phyloP scores from a whole-genome alignment of 78 protist genomes.

The Creolimax fragrantissima region DNA sequence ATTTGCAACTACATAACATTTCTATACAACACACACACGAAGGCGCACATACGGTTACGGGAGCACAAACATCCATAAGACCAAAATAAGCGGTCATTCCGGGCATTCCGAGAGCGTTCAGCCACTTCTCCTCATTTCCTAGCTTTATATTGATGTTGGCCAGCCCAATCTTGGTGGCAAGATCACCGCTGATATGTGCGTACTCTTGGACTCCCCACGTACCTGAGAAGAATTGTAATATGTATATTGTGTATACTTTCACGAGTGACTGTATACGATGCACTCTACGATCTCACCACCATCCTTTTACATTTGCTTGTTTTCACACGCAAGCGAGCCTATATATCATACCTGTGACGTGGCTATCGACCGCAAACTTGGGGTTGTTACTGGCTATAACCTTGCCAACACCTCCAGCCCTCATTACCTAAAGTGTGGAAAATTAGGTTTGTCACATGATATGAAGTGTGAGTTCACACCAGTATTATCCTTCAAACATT shows the following conservation, averaged over 20 bases:
- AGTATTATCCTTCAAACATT: too few species aligned
- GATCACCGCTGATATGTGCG: neutral
- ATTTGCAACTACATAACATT: too few species aligned
- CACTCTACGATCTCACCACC: too few species aligned
- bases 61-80: neutral
- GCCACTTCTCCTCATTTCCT: neutral
- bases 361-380: neutral
- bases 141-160: neutral
- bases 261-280: too few species aligned
- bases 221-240: too few species aligned
- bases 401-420: neutral
- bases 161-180: neutral
- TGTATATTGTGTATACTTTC: too few species aligned
- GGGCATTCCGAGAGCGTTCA: neutral
- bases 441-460: too few species aligned
- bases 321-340: too few species aligned
- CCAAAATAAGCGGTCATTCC: slow-evolving; percentile 12
- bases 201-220: neutral
- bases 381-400: neutral
- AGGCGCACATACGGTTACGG: neutral
- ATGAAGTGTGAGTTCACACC: too few species aligned
- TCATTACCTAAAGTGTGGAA: neutral
- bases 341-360: neutral
- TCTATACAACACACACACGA: too few species aligned
- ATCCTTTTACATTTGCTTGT: too few species aligned